Evolutionary conservation across 192 early-diverging fungal species (phyloP).

Genomic region (Linnemannia zychae): DNA sequence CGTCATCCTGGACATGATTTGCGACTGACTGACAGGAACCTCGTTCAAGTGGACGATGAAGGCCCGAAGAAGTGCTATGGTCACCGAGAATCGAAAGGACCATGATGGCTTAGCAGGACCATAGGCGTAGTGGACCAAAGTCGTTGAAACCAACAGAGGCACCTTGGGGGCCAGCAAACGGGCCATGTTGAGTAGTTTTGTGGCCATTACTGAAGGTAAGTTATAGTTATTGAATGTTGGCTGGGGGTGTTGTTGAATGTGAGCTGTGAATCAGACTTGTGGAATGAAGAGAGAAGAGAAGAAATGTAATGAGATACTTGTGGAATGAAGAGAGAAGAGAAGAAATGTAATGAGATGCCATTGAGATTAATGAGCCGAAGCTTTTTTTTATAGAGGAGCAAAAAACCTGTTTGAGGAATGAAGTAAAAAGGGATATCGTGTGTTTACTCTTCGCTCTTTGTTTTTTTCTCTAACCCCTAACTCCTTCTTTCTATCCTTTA

Average conservation of each 20-base stretch:
- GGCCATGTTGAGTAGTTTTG: background rate
- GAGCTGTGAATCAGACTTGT: background rate
- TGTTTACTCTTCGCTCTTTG: too few species aligned
- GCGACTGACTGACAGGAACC: slow-evolving; percentile 55
- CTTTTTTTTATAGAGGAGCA: too few species aligned
- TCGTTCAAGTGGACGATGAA: slow-evolving; percentile 30
- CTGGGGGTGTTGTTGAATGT: background rate
- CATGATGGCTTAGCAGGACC: slow-evolving; percentile 65
- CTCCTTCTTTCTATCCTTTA: too few species aligned
- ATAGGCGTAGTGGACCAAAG: slow-evolving; percentile 39
- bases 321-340: background rate
- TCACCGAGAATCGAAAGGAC: slow-evolving; percentile 50
- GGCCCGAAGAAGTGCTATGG: slow-evolving; percentile 46
- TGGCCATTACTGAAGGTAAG: slow-evolving; percentile 8
- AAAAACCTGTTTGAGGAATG: too few species aligned
- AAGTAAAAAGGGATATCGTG: too few species aligned
- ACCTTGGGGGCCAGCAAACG: slow-evolving; percentile 26
- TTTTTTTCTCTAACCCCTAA: too few species aligned
- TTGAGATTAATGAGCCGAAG: background rate
- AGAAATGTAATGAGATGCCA: background rate
- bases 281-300: background rate
- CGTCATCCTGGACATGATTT: slow-evolving; percentile 28
- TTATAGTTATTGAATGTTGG: too few species aligned
- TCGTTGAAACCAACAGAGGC: slow-evolving; percentile 45
- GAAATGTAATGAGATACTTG: background rate